A percentile compares a stretch with the other conserved stretches of the same genome.
Conservation (phyloP, 2,329 filamentous ascomycete genomes). For the Microdochium trichocladiopsis region DNA sequence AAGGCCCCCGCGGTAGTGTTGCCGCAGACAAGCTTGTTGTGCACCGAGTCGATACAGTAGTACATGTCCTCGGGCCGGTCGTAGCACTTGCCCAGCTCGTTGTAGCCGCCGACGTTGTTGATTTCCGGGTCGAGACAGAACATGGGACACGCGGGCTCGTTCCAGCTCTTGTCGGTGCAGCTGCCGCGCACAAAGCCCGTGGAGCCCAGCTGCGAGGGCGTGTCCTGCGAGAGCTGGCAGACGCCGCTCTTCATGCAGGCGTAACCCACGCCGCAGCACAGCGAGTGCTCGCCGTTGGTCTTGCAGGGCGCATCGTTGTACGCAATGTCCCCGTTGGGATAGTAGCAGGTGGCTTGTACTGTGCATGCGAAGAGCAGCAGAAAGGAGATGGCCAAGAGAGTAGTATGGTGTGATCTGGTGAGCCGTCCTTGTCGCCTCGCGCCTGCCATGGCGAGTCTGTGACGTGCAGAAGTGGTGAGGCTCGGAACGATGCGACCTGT, state of each 20-base stretch:
- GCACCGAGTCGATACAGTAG: constrained; percentile 14
- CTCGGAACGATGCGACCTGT: too few species aligned
- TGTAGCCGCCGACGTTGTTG: constrained; percentile 11
- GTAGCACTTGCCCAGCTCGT: constrained; percentile 11
- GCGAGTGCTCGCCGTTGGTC: constrained; percentile 14
- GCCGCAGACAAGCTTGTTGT: constrained; percentile 5
- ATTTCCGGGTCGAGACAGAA: constrained; percentile 21
- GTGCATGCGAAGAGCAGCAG: background rate
- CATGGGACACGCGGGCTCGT: constrained; percentile 19
- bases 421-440: too few species aligned
- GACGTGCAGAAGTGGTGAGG: too few species aligned
- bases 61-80: constrained; percentile 8
- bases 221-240: constrained; percentile 19
- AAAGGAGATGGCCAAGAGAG: background rate
- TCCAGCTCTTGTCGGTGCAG: constrained; percentile 25
- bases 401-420: background rate
- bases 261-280: constrained; percentile 26
- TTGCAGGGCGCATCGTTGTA: constrained; percentile 21
- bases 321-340: constrained; percentile 19
- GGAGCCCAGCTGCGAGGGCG: constrained; percentile 11
- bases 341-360: constrained; percentile 15
- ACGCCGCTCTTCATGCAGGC: constrained; percentile 26
- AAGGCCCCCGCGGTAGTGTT: background rate
- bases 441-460: too few species aligned
- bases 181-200: constrained; percentile 20